Base-by-base conservation (phyloP, 345 rosid genomes). In the Capsella bursapastoris region DNA sequence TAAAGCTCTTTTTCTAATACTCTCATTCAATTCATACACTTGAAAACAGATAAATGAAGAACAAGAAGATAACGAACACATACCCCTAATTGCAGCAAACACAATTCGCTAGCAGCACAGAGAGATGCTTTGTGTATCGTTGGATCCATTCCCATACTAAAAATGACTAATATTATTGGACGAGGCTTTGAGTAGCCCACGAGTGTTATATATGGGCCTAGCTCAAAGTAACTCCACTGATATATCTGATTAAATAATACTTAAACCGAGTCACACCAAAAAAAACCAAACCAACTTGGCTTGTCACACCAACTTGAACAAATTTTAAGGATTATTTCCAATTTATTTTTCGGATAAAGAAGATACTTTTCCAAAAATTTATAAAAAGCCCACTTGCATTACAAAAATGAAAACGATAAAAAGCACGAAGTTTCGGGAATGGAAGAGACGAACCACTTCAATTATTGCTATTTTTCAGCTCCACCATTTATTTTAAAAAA, bases 401-500 rank as follows among this genome's bases (percentile, higher is more conserved):
- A 34, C 29, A 2, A 14, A 4, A 11, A 35, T 14, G 22, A 32
- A 7, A 29, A 13, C 4, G 0, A 66, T 37, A 53, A 16, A n/a
- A 9, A 34, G 29, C 56, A 68, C 64, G 14, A 44, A 11, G 14
- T 67, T 22, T 57, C 35, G 12, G 18, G 57, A 27, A 47, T 48
- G 47, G 13, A 64, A 28, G 32, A 53, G 45, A 53, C n/a, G 45
- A 3, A n/a, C 53, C 8, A 0, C 3, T 57, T 43, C 72, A 64
- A 64, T 64, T 64, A 77, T 57, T 70, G 62, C 1, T 13, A 13
- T 1, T 25, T 56, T 65, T 57, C 41, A 13, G 63, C 58, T 27
- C 70, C 64, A 50, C 63, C 73, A 44, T 48, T 37, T 32, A 73
- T 44, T 73, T 9, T 25, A 65, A 55, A 34, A 11, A 63, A 4